Conservation (phyloP, 2,329 filamentous ascomycete genomes). For the Aspergillus costaricaensis region DNA sequence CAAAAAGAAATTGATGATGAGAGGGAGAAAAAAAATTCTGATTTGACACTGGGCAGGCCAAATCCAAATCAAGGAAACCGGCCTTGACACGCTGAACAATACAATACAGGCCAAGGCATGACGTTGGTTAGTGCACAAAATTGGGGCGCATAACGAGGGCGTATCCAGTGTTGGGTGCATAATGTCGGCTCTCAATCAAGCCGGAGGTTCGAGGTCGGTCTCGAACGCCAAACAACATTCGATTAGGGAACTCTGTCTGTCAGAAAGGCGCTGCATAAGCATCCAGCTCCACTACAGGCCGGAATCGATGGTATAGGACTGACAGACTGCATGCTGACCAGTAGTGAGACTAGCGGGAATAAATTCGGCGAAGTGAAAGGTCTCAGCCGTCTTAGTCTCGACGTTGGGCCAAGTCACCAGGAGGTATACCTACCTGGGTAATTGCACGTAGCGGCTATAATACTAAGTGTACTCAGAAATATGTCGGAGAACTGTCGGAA, state of each 20-base stretch:
- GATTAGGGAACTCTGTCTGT: background rate
- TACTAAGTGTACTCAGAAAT: background rate
- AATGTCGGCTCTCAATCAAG: background rate
- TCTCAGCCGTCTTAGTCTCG: background rate
- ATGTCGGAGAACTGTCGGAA: background rate
- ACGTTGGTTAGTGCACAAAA: background rate
- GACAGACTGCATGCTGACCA: background rate
- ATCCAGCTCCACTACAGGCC: background rate
- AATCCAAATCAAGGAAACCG: background rate
- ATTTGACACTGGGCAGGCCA: background rate
- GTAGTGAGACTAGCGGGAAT: background rate
- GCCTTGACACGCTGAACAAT: background rate
- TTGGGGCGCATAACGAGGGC: background rate
- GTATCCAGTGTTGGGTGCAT: background rate
- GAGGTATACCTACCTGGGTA: background rate
- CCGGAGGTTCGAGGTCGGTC: conserved; percentile 7
- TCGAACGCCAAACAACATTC: background rate
- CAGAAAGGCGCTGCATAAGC: background rate
- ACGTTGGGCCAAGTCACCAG: background rate
- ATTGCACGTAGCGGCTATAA: background rate
- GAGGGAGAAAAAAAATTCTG: background rate
- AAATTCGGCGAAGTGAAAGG: background rate
- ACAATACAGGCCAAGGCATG: background rate
- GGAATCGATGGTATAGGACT: background rate
- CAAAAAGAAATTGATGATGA: background rate